Evolutionary conservation across 2,329 filamentous ascomycete species (phyloP).

Genomic region (Penicillium expansum): DNA sequence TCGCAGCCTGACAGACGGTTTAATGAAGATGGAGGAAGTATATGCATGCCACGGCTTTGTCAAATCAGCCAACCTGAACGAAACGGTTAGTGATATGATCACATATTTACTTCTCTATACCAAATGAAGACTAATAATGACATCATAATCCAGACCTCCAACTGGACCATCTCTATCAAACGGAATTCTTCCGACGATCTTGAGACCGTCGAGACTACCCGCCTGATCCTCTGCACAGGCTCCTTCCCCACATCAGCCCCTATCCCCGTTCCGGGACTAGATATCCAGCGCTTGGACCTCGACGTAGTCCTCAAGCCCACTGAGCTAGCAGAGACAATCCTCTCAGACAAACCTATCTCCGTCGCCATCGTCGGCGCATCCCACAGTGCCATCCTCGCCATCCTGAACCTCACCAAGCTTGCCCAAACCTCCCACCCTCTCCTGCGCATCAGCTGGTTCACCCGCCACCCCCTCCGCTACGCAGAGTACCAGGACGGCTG

Average conservation of each 20-base stretch:
- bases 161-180: constrained; percentile 36
- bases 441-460: constrained; percentile 62
- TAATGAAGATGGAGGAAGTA: constrained; percentile 39
- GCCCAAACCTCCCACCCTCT: constrained; percentile 52
- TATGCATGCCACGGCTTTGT: constrained; percentile 35
- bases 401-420: constrained; percentile 59
- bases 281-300: constrained; percentile 50
- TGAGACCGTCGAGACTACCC: constrained; percentile 40
- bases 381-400: constrained; percentile 61
- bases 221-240: constrained; percentile 59
- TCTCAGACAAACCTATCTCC: constrained; percentile 36
- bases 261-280: constrained; percentile 43
- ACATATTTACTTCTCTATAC: not conserved
- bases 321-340: constrained; percentile 44
- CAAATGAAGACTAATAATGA: constrained; percentile 12
- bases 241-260: constrained; percentile 49
- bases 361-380: constrained; percentile 61
- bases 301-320: constrained; percentile 57
- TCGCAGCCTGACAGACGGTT: constrained; percentile 45
- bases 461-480: constrained; percentile 58
- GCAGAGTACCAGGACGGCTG: constrained; percentile 62
- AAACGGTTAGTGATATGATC: constrained; percentile 25
- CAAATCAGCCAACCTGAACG: constrained; percentile 32
- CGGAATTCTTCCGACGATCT: constrained; percentile 29
- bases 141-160: constrained; percentile 13